phyloP scores from a whole-genome alignment of 2,329 filamentous ascomycete species.

The Pseudogymnoascus sp. region DNA sequence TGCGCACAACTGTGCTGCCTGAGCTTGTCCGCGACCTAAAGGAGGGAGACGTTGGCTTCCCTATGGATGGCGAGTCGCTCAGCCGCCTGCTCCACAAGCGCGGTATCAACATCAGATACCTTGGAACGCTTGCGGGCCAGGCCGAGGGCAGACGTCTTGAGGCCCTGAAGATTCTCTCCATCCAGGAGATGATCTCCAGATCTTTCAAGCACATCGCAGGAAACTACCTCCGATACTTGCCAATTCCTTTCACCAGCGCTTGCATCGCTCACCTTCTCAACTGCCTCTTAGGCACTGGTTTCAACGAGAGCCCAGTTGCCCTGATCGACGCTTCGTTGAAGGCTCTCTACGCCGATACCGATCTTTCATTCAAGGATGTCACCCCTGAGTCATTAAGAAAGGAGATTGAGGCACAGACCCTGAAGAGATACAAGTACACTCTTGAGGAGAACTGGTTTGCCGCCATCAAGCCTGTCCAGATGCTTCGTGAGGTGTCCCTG shows the following conservation, averaged over 20 bases:
- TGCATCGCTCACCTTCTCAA: constrained; percentile 85
- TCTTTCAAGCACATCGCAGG: constrained; percentile 89
- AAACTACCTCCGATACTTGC: constrained; percentile 69
- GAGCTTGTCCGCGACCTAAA: constrained; percentile 77
- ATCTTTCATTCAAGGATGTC: constrained; percentile 71
- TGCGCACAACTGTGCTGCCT: constrained; percentile 73
- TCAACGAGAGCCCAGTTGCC: constrained; percentile 70
- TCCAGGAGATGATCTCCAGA: constrained; percentile 92
- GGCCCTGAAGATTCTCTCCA: constrained; percentile 66
- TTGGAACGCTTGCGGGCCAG: constrained; percentile 72
- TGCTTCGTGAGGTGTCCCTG: constrained; percentile 80
- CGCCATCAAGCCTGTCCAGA: constrained; percentile 64
- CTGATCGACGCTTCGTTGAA: constrained; percentile 70
- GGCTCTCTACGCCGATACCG: constrained; percentile 69
- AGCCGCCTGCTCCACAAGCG: constrained; percentile 87
- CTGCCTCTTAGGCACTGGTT: constrained; percentile 71
- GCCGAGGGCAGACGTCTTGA: constrained; percentile 64
- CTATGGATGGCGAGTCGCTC: constrained; percentile 94
- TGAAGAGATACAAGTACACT: constrained; percentile 67
- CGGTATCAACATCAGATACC: constrained; percentile 92
- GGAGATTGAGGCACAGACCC: constrained; percentile 64
- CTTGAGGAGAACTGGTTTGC: constrained; percentile 61
- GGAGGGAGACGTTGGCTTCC: constrained; percentile 91
- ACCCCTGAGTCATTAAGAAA: constrained; percentile 64
- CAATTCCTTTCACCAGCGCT: constrained; percentile 69